These are phyloP conservation scores for Aspergillus alliaceus DNA, from an alignment of 2,329 filamentous ascomycete species.

Conservation along the genomic window DNA sequence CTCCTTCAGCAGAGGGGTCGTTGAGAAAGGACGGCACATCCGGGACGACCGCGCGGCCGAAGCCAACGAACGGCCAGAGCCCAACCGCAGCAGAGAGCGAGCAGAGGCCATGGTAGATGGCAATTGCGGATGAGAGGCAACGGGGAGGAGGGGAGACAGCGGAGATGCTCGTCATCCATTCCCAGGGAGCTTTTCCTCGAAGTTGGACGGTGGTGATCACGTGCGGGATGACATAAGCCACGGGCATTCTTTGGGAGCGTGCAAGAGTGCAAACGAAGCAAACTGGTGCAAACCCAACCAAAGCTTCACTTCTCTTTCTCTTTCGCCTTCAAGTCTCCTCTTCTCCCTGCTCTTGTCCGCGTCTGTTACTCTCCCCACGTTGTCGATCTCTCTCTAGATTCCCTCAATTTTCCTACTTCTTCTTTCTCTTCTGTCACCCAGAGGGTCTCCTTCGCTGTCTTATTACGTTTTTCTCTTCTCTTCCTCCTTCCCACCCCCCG, in stretches of 20 bases:
- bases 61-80: slow-evolving; percentile 40
- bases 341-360: slow-evolving; percentile 16
- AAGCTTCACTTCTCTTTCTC: slow-evolving; percentile 23
- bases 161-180: slow-evolving; percentile 4
- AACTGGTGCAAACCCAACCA: slow-evolving; percentile 23
- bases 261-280: slow-evolving; percentile 22
- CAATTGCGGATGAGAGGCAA: slow-evolving; percentile 28
- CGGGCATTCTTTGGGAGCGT: background rate
- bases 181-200: slow-evolving; percentile 22
- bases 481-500: slow-evolving; percentile 17
- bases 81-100: slow-evolving; percentile 46
- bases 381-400: slow-evolving; percentile 12
- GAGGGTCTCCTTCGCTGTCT: slow-evolving; percentile 5
- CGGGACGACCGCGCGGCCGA: slow-evolving; percentile 34
- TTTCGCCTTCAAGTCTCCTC: slow-evolving; percentile 20
- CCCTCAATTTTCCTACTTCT: background rate
- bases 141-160: slow-evolving; percentile 23
- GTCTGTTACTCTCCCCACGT: slow-evolving; percentile 9
- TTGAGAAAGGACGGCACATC: slow-evolving; percentile 39
- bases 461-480: slow-evolving; percentile 7
- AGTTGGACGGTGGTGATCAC: slow-evolving; percentile 17
- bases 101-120: slow-evolving; percentile 44
- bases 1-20: slow-evolving; percentile 46
- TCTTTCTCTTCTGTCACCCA: slow-evolving; percentile 2
- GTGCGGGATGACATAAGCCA: slow-evolving; percentile 21